Conservation (phyloP, 202 grass and related monocot species). For the Thinopyrum obtusiflorum region DNA sequence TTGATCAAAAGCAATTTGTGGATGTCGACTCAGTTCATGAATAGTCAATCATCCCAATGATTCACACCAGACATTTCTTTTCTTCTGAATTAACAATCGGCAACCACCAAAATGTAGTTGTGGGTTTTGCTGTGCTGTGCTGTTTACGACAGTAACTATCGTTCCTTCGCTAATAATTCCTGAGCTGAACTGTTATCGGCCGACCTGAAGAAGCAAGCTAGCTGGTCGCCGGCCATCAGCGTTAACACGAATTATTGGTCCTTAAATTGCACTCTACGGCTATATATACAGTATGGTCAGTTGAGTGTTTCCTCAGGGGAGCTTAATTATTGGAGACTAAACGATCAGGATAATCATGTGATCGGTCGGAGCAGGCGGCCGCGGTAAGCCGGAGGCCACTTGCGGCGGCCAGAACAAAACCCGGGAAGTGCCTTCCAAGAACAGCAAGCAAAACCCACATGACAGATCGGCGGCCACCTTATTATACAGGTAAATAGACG, state of each 20-base stretch:
- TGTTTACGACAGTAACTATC: neutral
- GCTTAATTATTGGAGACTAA: neutral
- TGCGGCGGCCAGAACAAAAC: neutral
- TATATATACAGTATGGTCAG: neutral
- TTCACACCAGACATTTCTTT: neutral
- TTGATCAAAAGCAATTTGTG: neutral
- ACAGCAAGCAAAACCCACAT: constrained; percentile 3
- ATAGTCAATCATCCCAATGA: neutral
- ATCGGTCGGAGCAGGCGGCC: neutral
- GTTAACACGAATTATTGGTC: neutral
- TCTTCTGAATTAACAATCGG: neutral
- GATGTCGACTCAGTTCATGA: neutral
- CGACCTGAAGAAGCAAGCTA: constrained; percentile 1
- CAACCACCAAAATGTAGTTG: neutral
- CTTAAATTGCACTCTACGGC: constrained; percentile 34
- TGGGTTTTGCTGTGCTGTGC: neutral
- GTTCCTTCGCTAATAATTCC: neutral
- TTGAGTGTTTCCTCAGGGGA: constrained; percentile 28
- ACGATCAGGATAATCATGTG: neutral
- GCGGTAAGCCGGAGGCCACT: constrained; percentile 22
- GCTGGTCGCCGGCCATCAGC: neutral
- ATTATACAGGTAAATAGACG: too few species aligned
- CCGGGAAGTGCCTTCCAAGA: constrained; percentile 34
- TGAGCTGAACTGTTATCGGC: neutral
- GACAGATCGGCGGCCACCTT: neutral